Evolutionary conservation across 345 rosid species (phyloP).

Genomic region (Pistacia integerrima): DNA sequence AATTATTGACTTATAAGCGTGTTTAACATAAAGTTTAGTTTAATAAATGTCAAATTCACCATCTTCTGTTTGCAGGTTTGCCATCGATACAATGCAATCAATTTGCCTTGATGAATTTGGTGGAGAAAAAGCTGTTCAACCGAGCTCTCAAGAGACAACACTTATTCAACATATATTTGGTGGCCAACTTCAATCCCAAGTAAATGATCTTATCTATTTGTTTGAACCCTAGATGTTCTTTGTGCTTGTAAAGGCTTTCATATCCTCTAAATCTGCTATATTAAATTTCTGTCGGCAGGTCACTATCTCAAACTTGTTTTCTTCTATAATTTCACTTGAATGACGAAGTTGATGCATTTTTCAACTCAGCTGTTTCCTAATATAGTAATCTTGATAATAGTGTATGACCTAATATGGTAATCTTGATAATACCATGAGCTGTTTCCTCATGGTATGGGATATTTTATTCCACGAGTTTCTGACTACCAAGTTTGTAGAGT

Average conservation of each 20-base stretch:
- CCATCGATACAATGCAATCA: conserved; percentile 94
- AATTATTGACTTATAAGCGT: neutral
- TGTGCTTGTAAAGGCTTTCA: conserved; percentile 3
- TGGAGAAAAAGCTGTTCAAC: conserved; percentile 83
- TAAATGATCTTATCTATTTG: conserved; percentile 30
- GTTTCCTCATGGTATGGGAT: neutral
- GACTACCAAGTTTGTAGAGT: neutral
- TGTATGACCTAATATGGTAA: neutral
- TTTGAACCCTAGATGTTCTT: neutral
- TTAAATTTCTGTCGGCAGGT: neutral
- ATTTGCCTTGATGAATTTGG: conserved; percentile 94
- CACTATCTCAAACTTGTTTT: neutral
- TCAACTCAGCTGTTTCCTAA: neutral
- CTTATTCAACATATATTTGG: conserved; percentile 92
- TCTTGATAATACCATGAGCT: neutral
- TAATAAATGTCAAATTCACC: neutral
- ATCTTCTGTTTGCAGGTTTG: conserved; percentile 56
- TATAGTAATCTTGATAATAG: too few relatives aligned
- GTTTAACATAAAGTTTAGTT: neutral
- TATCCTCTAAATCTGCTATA: neutral
- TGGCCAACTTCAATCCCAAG: conserved; percentile 95
- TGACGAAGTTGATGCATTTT: neutral
- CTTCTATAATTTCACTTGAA: neutral
- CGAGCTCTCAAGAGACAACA: conserved; percentile 77
- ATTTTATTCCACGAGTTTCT: neutral